phyloP scores from a whole-genome alignment of 1,284 basidiomycete species.

The Spongispora temasekensis region DNA sequence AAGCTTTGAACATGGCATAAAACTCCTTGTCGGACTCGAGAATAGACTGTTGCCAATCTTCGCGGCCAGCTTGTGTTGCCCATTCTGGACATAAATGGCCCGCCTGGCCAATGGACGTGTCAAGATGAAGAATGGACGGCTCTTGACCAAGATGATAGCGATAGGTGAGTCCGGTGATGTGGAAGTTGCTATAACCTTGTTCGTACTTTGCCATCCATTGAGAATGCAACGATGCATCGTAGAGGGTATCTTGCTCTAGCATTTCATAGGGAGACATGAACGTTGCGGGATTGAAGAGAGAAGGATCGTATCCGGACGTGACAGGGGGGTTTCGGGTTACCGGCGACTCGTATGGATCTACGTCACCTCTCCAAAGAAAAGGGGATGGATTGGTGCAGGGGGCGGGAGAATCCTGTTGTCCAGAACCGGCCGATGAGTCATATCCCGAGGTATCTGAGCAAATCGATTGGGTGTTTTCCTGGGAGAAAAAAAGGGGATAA shows the following conservation, averaged over 20 bases:
- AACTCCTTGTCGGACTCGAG: too few species aligned
- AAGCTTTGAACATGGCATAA: too few species aligned
- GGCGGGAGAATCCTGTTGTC: too few species aligned
- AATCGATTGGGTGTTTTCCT: neutral
- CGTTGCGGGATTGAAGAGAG: neutral
- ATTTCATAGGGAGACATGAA: slow-evolving; percentile 1
- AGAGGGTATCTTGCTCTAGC: neutral
- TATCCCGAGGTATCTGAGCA: neutral
- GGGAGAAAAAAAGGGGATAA: neutral
- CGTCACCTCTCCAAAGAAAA: neutral
- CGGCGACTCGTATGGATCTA: neutral
- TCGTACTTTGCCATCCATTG: slow-evolving; percentile 18
- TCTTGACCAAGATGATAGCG: too few species aligned
- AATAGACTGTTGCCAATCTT: too few species aligned
- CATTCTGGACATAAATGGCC: slow-evolving; percentile 30
- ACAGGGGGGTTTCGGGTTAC: neutral
- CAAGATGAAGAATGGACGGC: too few species aligned
- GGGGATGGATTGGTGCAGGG: neutral
- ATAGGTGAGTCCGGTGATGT: neutral
- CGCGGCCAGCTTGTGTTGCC: too few species aligned
- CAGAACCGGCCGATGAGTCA: neutral
- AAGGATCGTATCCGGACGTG: neutral
- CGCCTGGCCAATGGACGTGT: neutral
- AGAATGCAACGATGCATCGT: slow-evolving; percentile 9
- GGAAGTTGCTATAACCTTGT: slow-evolving; percentile 6